Evolutionary conservation across 805 yeast species (phyloP).

Genomic region (Ogataea kodamae): DNA sequence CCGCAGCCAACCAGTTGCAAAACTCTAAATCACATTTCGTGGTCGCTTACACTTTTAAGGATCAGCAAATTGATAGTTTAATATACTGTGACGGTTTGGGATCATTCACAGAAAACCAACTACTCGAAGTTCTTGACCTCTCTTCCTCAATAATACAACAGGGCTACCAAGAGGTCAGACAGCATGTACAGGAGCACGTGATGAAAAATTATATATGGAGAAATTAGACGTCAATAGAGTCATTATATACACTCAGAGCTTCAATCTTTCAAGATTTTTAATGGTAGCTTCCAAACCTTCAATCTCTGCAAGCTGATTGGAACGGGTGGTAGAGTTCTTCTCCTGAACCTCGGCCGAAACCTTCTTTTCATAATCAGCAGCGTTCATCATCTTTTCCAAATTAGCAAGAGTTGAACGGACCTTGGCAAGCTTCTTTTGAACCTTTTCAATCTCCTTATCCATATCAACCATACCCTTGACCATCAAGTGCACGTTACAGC

Average conservation of each 20-base stretch:
- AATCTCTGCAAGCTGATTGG: conserved; percentile 76
- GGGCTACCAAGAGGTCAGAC: conserved; percentile 45
- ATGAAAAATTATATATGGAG: conserved; percentile 58
- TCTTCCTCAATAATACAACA: conserved; percentile 47
- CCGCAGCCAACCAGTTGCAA: conserved; percentile 42
- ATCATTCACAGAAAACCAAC: conserved; percentile 52
- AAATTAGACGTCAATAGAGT: conserved; percentile 1
- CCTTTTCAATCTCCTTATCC: conserved; percentile 86
- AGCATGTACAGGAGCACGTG: conserved; percentile 45
- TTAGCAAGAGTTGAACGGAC: conserved; percentile 55
- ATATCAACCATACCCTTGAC: conserved; percentile 94
- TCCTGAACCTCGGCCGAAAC: conserved; percentile 81
- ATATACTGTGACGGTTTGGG: conserved; percentile 76
- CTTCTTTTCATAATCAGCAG: conserved; percentile 80
- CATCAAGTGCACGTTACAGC: conserved; percentile 79
- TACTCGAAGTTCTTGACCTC: conserved; percentile 49
- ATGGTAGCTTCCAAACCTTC: conserved; percentile 87
- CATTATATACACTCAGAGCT: conserved; percentile 36
- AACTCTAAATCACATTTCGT: conserved; percentile 59
- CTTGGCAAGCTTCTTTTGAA: conserved; percentile 68
- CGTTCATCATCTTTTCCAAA: conserved; percentile 64
- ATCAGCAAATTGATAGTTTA: conserved; percentile 50
- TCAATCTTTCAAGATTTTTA: conserved; percentile 75
- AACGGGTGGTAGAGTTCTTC: conserved; percentile 63
- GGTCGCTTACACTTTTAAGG: conserved; percentile 54